phyloP scores from a whole-genome alignment of 2,329 filamentous ascomycete genomes.

The Pezicula rhizophila region DNA sequence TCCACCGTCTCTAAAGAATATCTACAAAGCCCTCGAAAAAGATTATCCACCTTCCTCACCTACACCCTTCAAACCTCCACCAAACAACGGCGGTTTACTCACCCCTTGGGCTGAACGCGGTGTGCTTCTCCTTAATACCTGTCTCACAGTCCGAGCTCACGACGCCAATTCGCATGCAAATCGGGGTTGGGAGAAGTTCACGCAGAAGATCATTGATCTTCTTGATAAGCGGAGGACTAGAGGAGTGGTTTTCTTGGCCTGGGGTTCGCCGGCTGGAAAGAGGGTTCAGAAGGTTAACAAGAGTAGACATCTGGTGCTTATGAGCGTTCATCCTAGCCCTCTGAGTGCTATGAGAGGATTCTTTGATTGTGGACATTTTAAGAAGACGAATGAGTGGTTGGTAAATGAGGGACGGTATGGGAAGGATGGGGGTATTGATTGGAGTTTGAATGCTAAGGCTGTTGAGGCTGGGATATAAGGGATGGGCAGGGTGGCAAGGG shows the following conservation, averaged over 20 bases:
- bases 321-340: conserved; percentile 89
- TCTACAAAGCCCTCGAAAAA: conserved; percentile 80
- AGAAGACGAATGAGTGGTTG: conserved; percentile 80
- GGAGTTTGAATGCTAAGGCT: conserved; percentile 49
- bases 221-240: conserved; percentile 69
- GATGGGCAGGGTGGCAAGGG: neutral
- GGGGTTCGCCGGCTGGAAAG: conserved; percentile 81
- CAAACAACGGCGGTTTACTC: conserved; percentile 73
- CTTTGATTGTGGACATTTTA: conserved; percentile 78
- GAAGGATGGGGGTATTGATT: conserved; percentile 74
- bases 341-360: conserved; percentile 78
- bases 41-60: conserved; percentile 62
- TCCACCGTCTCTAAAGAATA: conserved; percentile 87
- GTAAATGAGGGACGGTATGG: conserved; percentile 61
- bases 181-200: conserved; percentile 89
- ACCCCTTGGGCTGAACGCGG: conserved; percentile 93
- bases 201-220: conserved; percentile 83
- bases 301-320: conserved; percentile 73
- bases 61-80: conserved; percentile 58
- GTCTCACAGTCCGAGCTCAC: conserved; percentile 85
- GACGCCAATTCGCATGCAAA: conserved; percentile 80
- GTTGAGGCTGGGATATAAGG: conserved; percentile 3
- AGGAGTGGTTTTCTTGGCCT: conserved; percentile 92
- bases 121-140: conserved; percentile 90
- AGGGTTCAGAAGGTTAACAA: conserved; percentile 68